Evolutionary conservation across 1,139 yeast genomes (phyloP), one percentile per base, ranked within the genome.

Genomic region (Protomyces gravidus): DNA sequence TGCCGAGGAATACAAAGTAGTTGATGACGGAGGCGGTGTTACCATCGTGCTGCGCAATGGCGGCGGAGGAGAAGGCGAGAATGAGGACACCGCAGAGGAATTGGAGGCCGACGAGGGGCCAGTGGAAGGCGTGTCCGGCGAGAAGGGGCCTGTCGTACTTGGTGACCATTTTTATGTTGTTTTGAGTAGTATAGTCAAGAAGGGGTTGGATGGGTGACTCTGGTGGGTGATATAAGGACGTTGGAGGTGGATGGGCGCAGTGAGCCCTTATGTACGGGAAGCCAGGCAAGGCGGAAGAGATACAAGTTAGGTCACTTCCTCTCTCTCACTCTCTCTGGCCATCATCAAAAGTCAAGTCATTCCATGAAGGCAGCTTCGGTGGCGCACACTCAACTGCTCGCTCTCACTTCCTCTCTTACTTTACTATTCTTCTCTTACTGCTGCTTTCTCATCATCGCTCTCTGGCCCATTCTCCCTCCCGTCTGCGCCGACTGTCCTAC

Each of bases 41-140:
- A 77, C 68, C 78, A 63, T 64, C 65, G 60, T 74, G 70, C 64
- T 85, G 82, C 60, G 87, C 88, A 63, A 94, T 89, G 67, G 89
- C 79, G 13, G 94, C 84, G 65, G 89, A 95, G 64, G 92, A 81
- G 69, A 92, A 78, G 71, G 96, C 97, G 66, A 92, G 81, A 62
- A 84, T 81, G 70, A 89, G 80, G 61, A 83, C 82, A 65, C 89
- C 80, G 73, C 87, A 83, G 68, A 82, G 75, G 70, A 89, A 86
- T 78, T 89, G 86, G 62, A 84, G 69, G 53, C 76, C 77, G 78
- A 97, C 85, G 69, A 89, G 80, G 65, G 84, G 56, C 59, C 60
- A 59, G 58, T 53, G 58, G 47, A 53, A 46, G 58, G 42, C 58
- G 28, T 53, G 58, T 33, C 58, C 58, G 19, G 58, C 58, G 30